Evolutionary conservation across 306 rosid genomes (phyloP), one percentile per base, ranked within the genome.

Genomic region (Begonia fuchsioides): DNA sequence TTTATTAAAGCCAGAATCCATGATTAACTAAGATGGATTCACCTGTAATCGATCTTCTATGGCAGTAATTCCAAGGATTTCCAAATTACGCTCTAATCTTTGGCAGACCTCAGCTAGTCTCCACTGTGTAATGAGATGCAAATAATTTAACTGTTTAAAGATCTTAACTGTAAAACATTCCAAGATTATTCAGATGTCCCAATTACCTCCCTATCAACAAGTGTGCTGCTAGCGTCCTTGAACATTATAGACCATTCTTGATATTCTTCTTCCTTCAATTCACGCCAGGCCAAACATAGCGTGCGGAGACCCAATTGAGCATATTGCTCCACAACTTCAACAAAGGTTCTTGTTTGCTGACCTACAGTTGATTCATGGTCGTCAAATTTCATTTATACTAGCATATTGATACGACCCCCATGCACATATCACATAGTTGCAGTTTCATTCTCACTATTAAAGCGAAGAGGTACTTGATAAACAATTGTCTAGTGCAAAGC

Each of bases 41-140:
- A 85, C 98, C 94, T 92, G 98, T 52, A 92, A 73, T 67, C 83
- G 95, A 76, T 92, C 98, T 70, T 92, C 98, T 73, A 92, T 92
- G 39, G 98, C 98, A 52, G 98, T 75, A 63, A 85, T 92, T 61
- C 98, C 96, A 67, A 92, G 96, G 68, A 92, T 65, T 72, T 85
- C 96, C 58, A 82, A 60, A 73, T 85, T 76, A 43, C 70, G 96
- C 58, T 92, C 98, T 65, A 85, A 56, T 74, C 76, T 77, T 77
- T 85, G 98, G 69, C 93, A 81, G 66, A 79, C 83, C 68, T 92
- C 98, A 52, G 98, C 96, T 44, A 92, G 53, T 76, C 94, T 92
- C 98, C 98, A 92, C 98, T 92, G 78, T 64, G 63, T 64, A 66
- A 58, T 52, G 70, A 32, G 49, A 50, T 20, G 26, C 43, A 58